A percentile compares a stretch with the other conserved stretches of the same genome.
Evolutionary conservation across 768 basidiomycete species (phyloP).

Genomic region (Pleurotus giganteus): DNA sequence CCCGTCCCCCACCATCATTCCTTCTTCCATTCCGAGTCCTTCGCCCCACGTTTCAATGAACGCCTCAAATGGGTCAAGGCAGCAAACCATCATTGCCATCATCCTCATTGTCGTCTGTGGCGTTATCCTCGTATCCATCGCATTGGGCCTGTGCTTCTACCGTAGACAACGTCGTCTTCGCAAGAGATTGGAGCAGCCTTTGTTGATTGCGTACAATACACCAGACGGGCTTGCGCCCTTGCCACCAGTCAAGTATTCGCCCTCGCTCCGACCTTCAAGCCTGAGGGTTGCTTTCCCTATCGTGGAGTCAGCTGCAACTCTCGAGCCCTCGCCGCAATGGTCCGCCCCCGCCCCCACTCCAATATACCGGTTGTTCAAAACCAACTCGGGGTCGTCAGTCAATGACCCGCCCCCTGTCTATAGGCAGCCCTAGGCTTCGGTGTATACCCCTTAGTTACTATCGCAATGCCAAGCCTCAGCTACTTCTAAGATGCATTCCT

Average conservation of each 20-base stretch:
- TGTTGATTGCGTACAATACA: background rate
- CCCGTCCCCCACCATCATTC: no score
- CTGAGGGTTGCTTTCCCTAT: background rate
- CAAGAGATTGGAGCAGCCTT: background rate
- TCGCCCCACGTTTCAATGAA: background rate
- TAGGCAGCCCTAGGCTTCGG: background rate
- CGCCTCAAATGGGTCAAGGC: background rate
- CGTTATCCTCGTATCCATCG: background rate
- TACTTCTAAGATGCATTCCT: no score
- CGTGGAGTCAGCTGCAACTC: background rate
- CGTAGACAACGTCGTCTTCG: background rate
- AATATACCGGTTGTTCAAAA: background rate
- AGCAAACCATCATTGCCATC: background rate
- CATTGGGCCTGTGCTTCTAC: background rate
- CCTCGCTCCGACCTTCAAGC: background rate
- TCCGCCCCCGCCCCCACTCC: no score
- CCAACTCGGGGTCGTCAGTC: background rate
- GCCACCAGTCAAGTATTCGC: background rate
- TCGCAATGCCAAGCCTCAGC: no score
- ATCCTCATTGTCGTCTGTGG: background rate
- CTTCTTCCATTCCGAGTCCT: background rate
- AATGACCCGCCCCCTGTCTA: background rate
- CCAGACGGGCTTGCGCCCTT: background rate
- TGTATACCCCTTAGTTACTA: no score
- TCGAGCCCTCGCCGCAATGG: no score